A percentile compares a stretch with the other conserved stretches of the same genome.
These are phyloP conservation scores for Schizonepeta tenuifolia DNA, from an alignment of 257 asterid species.

Conservation along the genomic window DNA sequence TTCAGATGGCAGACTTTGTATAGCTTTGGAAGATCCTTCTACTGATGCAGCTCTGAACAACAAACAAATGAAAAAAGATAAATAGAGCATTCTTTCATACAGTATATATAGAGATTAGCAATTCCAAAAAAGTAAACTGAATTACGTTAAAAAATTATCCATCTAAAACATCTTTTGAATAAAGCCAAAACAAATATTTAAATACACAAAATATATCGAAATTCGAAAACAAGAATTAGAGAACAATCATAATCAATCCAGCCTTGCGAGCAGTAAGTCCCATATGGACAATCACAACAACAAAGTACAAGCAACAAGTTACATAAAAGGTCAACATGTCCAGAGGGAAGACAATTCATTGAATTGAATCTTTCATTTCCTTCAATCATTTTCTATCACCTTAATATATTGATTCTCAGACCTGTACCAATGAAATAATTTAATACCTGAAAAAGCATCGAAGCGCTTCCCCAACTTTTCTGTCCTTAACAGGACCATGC, in stretches of 20 bases:
- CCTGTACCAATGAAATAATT: conserved; percentile 11
- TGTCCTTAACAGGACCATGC: conserved; percentile 61
- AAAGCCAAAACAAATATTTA: conserved; percentile 18
- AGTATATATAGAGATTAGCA: conserved; percentile 26
- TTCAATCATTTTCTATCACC: conserved; percentile 18
- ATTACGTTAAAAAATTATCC: conserved; percentile 12
- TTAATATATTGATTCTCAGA: conserved; percentile 17
- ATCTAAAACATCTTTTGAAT: conserved; percentile 24
- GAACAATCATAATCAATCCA: conserved; percentile 27
- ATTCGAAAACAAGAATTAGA: neutral
- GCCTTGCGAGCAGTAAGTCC: conserved; percentile 22
- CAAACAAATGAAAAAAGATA: conserved; percentile 28
- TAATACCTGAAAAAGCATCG: conserved; percentile 87
- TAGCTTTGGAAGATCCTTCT: conserved; percentile 77
- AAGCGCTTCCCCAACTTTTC: conserved; percentile 76
- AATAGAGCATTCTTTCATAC: conserved; percentile 18
- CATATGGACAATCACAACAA: conserved; percentile 26
- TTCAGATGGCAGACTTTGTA: conserved; percentile 77
- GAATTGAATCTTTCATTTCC: conserved; percentile 20
- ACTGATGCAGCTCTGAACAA: conserved; percentile 81
- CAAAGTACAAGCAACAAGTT: too few species aligned
- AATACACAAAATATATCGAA: conserved; percentile 10
- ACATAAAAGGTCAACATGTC: conserved; percentile 8
- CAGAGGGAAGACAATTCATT: neutral
- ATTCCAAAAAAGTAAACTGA: too few species aligned